phyloP scores from a whole-genome alignment of 495 filamentous ascomycete genomes.

The Talaromyces trachyspermus region DNA sequence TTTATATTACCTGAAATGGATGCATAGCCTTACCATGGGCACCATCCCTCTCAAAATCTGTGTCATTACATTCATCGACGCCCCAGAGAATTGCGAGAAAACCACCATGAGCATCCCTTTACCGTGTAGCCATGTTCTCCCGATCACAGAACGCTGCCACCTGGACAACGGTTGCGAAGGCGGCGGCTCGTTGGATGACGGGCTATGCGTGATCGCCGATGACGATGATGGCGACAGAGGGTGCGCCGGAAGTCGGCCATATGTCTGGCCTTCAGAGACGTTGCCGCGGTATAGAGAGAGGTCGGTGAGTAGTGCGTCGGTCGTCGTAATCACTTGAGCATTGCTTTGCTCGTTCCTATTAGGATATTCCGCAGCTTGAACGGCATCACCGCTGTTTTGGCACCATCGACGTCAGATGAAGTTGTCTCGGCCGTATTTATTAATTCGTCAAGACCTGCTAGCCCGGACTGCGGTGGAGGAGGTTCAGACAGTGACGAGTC shows the following conservation, averaged over 20 bases:
- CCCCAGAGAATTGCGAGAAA: slow-evolving; percentile 74
- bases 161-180: slow-evolving; percentile 13
- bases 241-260: not conserved
- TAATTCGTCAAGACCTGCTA: too few species aligned
- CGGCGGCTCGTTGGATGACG: slow-evolving; percentile 5
- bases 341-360: too few species aligned
- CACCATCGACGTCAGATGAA: too few species aligned
- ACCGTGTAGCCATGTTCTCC: slow-evolving; percentile 47
- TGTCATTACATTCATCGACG: slow-evolving; percentile 81
- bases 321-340: too few species aligned
- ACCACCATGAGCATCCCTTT: slow-evolving; percentile 69
- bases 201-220: not conserved
- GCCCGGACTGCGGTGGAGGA: too few species aligned
- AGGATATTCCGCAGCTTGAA: too few species aligned
- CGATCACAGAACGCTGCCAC: slow-evolving; percentile 1
- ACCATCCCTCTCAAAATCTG: slow-evolving; percentile 70
- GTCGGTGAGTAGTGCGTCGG: slow-evolving; percentile 6
- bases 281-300: slow-evolving; percentile 5
- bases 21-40: slow-evolving; percentile 59
- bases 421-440: too few species aligned
- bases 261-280: not conserved
- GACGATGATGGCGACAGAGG: not conserved
- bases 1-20: slow-evolving; percentile 61
- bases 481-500: too few species aligned
- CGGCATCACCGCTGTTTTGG: too few species aligned